These are phyloP conservation scores for Steccherinum ochraceum DNA, from an alignment of 768 basidiomycete species.

Conservation along the genomic window DNA sequence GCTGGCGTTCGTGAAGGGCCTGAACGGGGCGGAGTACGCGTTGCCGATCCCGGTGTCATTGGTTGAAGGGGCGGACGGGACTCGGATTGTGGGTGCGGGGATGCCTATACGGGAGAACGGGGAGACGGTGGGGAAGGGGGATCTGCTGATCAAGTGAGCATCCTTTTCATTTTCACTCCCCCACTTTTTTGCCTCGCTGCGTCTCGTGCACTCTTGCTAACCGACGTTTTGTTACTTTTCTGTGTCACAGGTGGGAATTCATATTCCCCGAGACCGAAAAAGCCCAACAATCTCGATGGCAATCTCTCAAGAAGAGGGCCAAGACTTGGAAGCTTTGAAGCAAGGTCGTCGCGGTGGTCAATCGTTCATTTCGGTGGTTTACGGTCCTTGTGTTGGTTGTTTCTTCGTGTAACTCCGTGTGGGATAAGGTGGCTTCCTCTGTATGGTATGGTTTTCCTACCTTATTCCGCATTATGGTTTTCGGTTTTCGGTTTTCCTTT, in stretches of 20 bases:
- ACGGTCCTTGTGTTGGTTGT: no score
- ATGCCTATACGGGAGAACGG: slow-evolving; percentile 60
- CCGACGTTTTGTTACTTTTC: no score
- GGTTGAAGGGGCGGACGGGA: slow-evolving; percentile 43
- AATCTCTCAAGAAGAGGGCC: slow-evolving; percentile 17
- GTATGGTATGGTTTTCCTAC: background rate
- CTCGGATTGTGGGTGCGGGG: slow-evolving; percentile 53
- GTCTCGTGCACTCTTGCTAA: no score
- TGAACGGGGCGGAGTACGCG: slow-evolving; percentile 50
- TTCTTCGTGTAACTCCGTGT: background rate
- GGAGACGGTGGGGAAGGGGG: slow-evolving; percentile 49
- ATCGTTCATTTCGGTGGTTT: background rate
- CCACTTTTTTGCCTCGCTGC: background rate
- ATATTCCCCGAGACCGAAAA: slow-evolving; percentile 19
- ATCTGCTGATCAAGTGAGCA: slow-evolving; percentile 57
- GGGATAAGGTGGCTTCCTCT: background rate
- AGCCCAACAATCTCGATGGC: slow-evolving; percentile 20
- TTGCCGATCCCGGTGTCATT: slow-evolving; percentile 49
- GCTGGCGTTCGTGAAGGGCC: slow-evolving; percentile 43
- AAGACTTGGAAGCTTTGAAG: slow-evolving; percentile 16
- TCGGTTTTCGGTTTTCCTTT: background rate
- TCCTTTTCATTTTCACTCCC: slow-evolving; percentile 5
- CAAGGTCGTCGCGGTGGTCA: no score
- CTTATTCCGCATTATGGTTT: background rate
- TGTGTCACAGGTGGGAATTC: slow-evolving; percentile 22